Evolutionary conservation across 306 rosid genomes (phyloP).

Genomic region (Lathyrus tuberosus): DNA sequence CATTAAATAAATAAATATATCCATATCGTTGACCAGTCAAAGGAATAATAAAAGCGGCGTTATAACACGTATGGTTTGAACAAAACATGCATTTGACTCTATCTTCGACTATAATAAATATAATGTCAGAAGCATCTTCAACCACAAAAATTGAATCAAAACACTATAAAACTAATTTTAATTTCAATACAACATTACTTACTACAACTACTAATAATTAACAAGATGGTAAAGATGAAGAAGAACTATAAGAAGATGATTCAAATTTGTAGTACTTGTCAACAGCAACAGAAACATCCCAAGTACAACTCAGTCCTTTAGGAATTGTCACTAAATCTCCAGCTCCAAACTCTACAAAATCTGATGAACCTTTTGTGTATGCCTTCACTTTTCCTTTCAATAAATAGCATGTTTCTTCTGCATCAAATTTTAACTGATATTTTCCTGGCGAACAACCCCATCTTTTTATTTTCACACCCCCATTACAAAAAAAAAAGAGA

Average conservation of each 20-base stretch:
- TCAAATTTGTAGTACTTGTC: conserved; percentile 95
- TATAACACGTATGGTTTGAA: conserved; percentile 44
- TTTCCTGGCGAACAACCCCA: conserved; percentile 99
- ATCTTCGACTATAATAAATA: conserved; percentile 48
- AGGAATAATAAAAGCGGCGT: conserved; percentile 51
- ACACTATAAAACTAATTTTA: not conserved
- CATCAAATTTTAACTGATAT: conserved; percentile 87
- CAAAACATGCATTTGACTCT: conserved; percentile 57
- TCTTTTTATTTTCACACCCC: conserved; percentile 43
- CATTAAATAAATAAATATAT: not conserved
- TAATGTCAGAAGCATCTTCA: not conserved
- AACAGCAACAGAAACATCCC: conserved; percentile 94
- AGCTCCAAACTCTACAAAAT: conserved; percentile 88
- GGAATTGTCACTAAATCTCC: conserved; percentile 92
- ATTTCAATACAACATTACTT: not conserved
- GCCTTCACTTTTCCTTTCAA: conserved; percentile 92
- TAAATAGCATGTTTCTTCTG: conserved; percentile 90
- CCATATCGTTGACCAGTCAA: conserved; percentile 67
- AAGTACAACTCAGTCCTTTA: conserved; percentile 92
- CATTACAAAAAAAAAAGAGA: not conserved
- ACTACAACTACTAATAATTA: not conserved
- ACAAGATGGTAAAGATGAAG: not conserved
- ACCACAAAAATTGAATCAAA: not conserved
- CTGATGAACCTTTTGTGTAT: conserved; percentile 78
- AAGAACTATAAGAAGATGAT: conserved; percentile 46